These are phyloP conservation scores for Blastocystis sp. DNA, from an alignment of 352 stramenopile genomes.

Conservation along the genomic window DNA sequence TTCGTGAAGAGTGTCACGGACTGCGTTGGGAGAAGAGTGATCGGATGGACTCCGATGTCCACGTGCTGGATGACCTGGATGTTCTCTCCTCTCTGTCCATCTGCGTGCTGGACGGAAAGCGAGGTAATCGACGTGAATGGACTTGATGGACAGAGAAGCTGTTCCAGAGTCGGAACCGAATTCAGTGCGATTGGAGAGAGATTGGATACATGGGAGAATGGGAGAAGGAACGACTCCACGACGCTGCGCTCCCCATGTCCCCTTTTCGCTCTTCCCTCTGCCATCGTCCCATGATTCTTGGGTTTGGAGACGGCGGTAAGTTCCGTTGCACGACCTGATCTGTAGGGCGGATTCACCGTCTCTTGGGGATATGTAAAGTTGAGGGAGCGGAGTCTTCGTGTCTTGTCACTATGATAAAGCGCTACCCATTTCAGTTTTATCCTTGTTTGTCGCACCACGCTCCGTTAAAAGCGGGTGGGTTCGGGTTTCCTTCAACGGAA, in stretches of 20 bases:
- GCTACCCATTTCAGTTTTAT: neutral
- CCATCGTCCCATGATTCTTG: neutral
- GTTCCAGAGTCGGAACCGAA: neutral
- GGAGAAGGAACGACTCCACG: neutral
- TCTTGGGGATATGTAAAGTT: too few relatives aligned
- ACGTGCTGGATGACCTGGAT: neutral
- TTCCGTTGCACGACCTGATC: too few relatives aligned
- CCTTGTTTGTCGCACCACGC: too few relatives aligned
- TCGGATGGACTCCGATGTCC: neutral
- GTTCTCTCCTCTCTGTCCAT: neutral
- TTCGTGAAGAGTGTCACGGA: constrained; percentile 30
- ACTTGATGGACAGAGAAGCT: neutral
- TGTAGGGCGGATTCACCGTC: too few relatives aligned
- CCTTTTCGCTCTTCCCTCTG: neutral
- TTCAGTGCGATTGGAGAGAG: neutral
- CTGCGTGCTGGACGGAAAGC: neutral
- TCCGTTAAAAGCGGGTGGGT: too few relatives aligned
- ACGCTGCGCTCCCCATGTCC: neutral
- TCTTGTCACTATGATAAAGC: neutral
- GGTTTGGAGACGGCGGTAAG: neutral
- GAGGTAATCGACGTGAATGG: neutral
- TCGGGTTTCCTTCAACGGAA: too few relatives aligned
- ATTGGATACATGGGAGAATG: neutral
- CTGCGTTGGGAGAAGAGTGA: neutral
- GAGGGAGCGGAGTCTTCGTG: neutral